Base-by-base conservation (phyloP, 495 filamentous ascomycete species). In the Penicillium flavigenum region DNA sequence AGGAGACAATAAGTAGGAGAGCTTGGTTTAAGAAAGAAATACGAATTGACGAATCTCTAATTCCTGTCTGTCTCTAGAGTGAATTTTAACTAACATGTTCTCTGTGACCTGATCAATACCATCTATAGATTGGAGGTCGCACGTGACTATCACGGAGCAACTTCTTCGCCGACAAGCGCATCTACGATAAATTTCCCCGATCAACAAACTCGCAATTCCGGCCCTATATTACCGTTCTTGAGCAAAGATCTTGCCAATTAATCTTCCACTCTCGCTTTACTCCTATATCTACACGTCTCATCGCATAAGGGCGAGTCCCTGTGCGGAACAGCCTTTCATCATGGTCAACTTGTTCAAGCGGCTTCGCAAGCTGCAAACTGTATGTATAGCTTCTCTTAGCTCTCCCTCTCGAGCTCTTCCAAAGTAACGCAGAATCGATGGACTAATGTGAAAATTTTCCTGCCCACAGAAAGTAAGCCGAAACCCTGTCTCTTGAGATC, bases 281-380 rank as follows among this genome's bases (percentile, higher is more conserved):
- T 7, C 34, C 44, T 4, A 19, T 43, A 29, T 14, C 43, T 31
- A 39, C 6, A 32, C 39, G 20, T 51, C 16, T 14, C n/a, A 45
- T 54, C 36, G 51, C 54, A 61, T 20, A 56, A 60, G 59, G 59
- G 51, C 46, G 39, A 61, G 58, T 41, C 63, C 55, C 56, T 65
- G 24, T 61, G 66, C 65, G 63, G 55, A 48, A 57, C 48, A 57
- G 48, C 45, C 60, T 50, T 62, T 61, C 64, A 74, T 42, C 55
- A 96, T 94, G 90, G 89, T 93, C 63, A 87, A 85, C 70, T 71
- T 93, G 63, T 75, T 86, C 69, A 83, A 82, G 72, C 90, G 92
- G 51, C 88, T 91, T 84, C 79, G 86, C 68, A 87, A 85, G 76
- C 76, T 96, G 72, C 84, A 82, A 74, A 76, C 81, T 69, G 91